Base-by-base conservation (phyloP, 805 yeast species). In the Candida parachauliodes region DNA sequence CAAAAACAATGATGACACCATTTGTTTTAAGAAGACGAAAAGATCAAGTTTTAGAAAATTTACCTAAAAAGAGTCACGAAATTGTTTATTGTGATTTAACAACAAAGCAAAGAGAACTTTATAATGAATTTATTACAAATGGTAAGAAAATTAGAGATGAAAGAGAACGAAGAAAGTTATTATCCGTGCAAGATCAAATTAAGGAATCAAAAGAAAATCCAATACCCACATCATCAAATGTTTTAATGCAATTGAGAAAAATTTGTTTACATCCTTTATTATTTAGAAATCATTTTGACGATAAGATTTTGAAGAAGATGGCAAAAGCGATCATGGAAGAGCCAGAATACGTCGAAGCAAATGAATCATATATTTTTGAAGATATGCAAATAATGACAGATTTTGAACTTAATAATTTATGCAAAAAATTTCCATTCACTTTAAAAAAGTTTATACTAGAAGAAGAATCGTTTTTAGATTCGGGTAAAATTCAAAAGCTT, bases 1-100 rank as follows among this genome's bases (percentile, higher is more conserved):
- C 99, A 3, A 88, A 87, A 57, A 83, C 93, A 4, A 91, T 93
- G 97, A 91, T 93, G 98, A 84, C 94, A 2, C 99, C 99, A 3
- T 93, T 93, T 65, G 91, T 93, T 7, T 67, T 93, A 51, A 76
- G 99, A 60, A 79, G 99, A 57, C 83, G 82, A 55, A 93, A 93
- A 64, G 85, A 77, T 39, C 97, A 91, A 60, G 98, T 93, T 6
- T 72, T 93, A 59, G 78, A 85, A 54, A 91, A 93, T 55, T 68
- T 93, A 41, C 98, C 98, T 1, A 70, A 74, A 21, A 93, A 93
- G 55, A 62, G 68, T 39, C 87, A 82, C 41, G 64, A 62, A 31
- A 73, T 84, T 25, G 77, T 75, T 36, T 70, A 70, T 45, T 88
- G 97, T 59, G 80, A 75, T 1, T 63, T 88, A 70, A 64, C 73